phyloP scores from a whole-genome alignment of 768 basidiomycete genomes.

The Galerina marginata region DNA sequence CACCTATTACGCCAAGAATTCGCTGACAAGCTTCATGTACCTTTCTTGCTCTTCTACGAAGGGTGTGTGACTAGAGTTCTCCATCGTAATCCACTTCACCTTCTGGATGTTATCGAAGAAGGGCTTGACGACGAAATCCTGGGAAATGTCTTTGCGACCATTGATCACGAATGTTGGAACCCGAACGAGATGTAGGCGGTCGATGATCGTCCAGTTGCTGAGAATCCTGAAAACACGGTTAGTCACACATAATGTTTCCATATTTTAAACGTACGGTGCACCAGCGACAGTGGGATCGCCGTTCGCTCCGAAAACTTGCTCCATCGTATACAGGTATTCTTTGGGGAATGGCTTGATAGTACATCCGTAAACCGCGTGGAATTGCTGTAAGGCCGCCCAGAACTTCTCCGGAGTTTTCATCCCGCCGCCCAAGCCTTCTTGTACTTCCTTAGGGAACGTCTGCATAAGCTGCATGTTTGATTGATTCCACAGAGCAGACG shows the following conservation, averaged over 20 bases:
- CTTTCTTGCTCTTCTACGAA: conserved; percentile 47
- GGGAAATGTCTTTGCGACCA: conserved; percentile 45
- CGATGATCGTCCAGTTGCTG: conserved; percentile 52
- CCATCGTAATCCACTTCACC: conserved; percentile 51
- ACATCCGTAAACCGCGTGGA: conserved; percentile 1
- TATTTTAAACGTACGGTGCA: not conserved
- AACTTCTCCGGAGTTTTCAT: not conserved
- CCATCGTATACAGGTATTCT: not conserved
- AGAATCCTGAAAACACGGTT: conserved; percentile 13
- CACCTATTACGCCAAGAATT: conserved; percentile 30
- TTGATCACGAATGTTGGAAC: conserved; percentile 48
- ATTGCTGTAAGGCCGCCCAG: not conserved
- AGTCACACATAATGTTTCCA: too few relatives aligned
- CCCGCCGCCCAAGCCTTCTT: not conserved
- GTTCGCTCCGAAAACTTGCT: not conserved
- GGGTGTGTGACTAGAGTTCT: conserved; percentile 50
- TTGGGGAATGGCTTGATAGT: not conserved
- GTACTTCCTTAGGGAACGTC: not conserved
- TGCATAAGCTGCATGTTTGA: conserved; percentile 2
- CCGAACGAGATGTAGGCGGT: conserved; percentile 44
- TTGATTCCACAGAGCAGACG: not conserved
- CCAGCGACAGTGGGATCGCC: not conserved
- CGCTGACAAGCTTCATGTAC: conserved; percentile 41
- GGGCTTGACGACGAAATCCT: conserved; percentile 43
- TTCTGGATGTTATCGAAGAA: conserved; percentile 43